Percentiles rank a stretch among this genome's conserved stretches.
These are phyloP conservation scores for Boletus huronensis DNA, from an alignment of 768 basidiomycete species.

Conservation along the genomic window DNA sequence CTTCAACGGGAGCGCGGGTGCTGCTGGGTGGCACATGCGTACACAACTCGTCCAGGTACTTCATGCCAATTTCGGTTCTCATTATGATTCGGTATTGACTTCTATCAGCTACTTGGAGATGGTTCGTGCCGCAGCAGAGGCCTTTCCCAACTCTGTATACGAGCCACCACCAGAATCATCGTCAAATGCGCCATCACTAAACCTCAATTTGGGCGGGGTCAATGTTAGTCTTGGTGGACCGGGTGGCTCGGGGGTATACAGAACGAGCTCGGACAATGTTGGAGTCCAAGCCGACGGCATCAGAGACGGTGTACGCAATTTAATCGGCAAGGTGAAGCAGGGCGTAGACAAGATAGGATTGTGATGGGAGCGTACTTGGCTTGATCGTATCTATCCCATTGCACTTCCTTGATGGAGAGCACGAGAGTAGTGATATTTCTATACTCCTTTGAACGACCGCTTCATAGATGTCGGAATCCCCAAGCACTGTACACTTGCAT, in stretches of 20 bases:
- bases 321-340: constrained; percentile 87
- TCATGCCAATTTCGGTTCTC: neutral
- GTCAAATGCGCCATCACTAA: constrained; percentile 73
- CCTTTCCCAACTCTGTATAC: constrained; percentile 62
- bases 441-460: neutral
- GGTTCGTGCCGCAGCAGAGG: constrained; percentile 67
- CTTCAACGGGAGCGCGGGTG: constrained; percentile 64
- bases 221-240: constrained; percentile 92
- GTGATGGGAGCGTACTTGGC: constrained; percentile 6
- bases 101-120: constrained; percentile 78
- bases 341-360: constrained; percentile 64
- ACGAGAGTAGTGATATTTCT: neutral
- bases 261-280: constrained; percentile 70
- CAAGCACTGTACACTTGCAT: neutral
- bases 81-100: neutral
- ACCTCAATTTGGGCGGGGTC: constrained; percentile 88
- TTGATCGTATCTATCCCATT: neutral
- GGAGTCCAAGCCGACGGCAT: constrained; percentile 84
- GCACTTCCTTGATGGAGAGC: neutral
- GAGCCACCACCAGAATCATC: constrained; percentile 75
- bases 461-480: neutral
- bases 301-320: constrained; percentile 80
- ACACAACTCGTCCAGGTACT: constrained; percentile 90
- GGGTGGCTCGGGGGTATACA: constrained; percentile 78
- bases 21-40: constrained; percentile 92